These are phyloP conservation scores for Prunus salicina DNA, from an alignment of 306 rosid genomes.

Conservation along the genomic window DNA sequence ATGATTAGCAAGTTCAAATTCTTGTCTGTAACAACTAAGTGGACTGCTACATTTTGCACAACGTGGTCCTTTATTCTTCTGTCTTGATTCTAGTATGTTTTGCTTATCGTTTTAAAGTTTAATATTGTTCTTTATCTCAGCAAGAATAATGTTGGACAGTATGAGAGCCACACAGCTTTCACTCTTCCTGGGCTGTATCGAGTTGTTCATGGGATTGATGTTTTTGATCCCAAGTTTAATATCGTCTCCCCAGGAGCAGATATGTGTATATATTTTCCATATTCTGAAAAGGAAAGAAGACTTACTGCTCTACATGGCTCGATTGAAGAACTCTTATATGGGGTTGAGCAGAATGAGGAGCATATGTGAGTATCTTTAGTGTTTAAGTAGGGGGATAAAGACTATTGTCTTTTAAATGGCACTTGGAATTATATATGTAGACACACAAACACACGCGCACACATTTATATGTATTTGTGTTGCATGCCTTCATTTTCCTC, in stretches of 20 bases:
- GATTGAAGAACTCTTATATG: conserved; percentile 66
- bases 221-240: conserved; percentile 96
- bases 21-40: neutral
- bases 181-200: conserved; percentile 94
- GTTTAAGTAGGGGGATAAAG: neutral
- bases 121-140: conserved; percentile 43
- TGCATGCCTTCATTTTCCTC: neutral
- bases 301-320: conserved; percentile 81
- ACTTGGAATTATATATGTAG: neutral
- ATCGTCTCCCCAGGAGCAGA: conserved; percentile 98
- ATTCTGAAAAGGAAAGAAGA: conserved; percentile 65
- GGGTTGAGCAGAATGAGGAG: conserved; percentile 61
- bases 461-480: neutral
- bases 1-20: neutral
- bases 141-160: conserved; percentile 88
- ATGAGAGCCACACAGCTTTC: conserved; percentile 90
- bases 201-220: conserved; percentile 96
- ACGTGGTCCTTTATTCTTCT: neutral
- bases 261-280: conserved; percentile 80
- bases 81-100: neutral
- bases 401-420: neutral
- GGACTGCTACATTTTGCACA: neutral
- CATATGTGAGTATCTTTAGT: conserved; percentile 53
- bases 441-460: too few relatives aligned
- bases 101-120: neutral